Evolutionary conservation across 352 stramenopile species (phyloP).

Genomic region (Pythium vanterpoolii): DNA sequence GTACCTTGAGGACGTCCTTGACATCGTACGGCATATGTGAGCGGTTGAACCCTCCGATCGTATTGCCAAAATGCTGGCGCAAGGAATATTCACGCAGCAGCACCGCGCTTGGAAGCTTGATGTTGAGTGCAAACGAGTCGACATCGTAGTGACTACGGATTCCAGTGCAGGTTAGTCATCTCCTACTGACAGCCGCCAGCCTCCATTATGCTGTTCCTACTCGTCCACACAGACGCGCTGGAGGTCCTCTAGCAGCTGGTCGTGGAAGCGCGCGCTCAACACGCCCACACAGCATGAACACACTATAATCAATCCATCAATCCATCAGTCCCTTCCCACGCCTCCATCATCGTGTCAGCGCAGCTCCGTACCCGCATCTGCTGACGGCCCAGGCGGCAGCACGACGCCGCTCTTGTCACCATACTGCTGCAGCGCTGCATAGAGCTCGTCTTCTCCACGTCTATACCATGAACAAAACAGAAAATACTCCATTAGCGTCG

Average conservation of each 20-base stretch:
- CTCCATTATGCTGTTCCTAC: constrained; percentile 12
- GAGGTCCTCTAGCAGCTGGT: constrained; percentile 41
- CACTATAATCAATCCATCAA: constrained; percentile 20
- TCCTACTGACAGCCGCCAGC: neutral
- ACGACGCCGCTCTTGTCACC: constrained; percentile 9
- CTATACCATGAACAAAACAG: neutral
- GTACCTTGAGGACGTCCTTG: constrained; percentile 81
- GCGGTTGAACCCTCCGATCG: constrained; percentile 32
- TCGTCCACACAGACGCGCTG: constrained; percentile 32
- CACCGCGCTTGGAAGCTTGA: constrained; percentile 77
- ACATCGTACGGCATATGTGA: constrained; percentile 47
- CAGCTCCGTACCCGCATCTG: constrained; percentile 9
- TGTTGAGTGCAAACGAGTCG: constrained; percentile 69
- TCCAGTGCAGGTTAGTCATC: neutral
- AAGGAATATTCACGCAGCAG: constrained; percentile 77
- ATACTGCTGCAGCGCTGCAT: constrained; percentile 9
- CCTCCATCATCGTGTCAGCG: neutral
- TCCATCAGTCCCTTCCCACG: neutral
- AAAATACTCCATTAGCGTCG: neutral
- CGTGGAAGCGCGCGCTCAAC: constrained; percentile 41
- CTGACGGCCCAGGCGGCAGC: constrained; percentile 2
- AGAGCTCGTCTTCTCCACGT: constrained; percentile 8
- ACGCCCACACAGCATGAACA: constrained; percentile 75
- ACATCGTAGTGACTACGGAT: constrained; percentile 51
- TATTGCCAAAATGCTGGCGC: constrained; percentile 46